Evolutionary conservation across 2,329 filamentous ascomycete species (phyloP).

Genomic region (Monilinia fructigena): DNA sequence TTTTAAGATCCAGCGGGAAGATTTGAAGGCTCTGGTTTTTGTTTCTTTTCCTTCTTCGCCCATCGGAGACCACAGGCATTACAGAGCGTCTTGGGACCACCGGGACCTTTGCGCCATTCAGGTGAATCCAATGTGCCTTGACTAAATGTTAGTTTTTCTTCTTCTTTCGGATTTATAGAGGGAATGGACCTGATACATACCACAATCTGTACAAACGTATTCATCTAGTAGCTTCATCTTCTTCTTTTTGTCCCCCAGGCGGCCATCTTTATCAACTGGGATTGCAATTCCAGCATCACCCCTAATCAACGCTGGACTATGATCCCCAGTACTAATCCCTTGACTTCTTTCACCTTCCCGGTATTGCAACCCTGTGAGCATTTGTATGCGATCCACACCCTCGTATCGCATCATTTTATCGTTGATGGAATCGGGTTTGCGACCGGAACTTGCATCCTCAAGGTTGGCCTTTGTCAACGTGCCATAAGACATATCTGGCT

Average conservation of each 20-base stretch:
- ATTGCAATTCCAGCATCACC: conserved; percentile 87
- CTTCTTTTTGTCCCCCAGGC: conserved; percentile 75
- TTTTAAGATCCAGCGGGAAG: not conserved
- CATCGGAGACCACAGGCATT: conserved; percentile 84
- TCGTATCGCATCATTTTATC: conserved; percentile 86
- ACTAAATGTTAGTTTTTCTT: conserved; percentile 18
- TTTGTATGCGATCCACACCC: conserved; percentile 82
- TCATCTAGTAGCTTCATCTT: conserved; percentile 82
- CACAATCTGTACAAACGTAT: conserved; percentile 94
- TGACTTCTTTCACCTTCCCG: conserved; percentile 83
- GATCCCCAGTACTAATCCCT: conserved; percentile 83
- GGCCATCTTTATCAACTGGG: conserved; percentile 71
- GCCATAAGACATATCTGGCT: conserved; percentile 59
- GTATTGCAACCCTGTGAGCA: conserved; percentile 86
- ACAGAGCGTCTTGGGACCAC: conserved; percentile 89
- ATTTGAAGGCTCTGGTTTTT: conserved; percentile 13
- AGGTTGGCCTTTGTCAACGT: conserved; percentile 78
- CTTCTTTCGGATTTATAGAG: not conserved
- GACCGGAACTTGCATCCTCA: conserved; percentile 66
- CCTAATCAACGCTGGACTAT: conserved; percentile 75
- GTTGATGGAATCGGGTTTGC: conserved; percentile 70
- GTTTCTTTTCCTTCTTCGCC: conserved; percentile 82
- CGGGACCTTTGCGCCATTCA: conserved; percentile 93
- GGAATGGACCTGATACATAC: conserved; percentile 46
- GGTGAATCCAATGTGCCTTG: conserved; percentile 81